A percentile compares a stretch with the other conserved stretches of the same genome.
Evolutionary conservation across 768 basidiomycete genomes (phyloP).

Genomic region (Sarcodon sp.): DNA sequence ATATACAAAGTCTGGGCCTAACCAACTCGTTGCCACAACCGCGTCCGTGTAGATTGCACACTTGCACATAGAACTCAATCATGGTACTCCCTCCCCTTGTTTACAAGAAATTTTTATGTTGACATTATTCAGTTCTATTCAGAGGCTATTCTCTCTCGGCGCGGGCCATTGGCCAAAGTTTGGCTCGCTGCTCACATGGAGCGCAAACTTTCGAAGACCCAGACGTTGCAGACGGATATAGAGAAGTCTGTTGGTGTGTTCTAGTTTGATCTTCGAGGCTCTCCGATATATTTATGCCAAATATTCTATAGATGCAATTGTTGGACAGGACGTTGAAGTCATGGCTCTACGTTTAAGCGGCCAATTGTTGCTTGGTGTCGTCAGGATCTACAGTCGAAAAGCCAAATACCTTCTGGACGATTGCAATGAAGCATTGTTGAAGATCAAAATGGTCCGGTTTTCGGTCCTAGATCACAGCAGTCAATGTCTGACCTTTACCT

Average conservation of each 20-base stretch:
- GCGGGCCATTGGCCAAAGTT: conserved; percentile 90
- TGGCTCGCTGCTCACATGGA: conserved; percentile 99
- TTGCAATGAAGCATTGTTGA: conserved; percentile 90
- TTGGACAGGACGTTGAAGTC: conserved; percentile 83
- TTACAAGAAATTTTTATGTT: neutral
- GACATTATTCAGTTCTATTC: conserved; percentile 60
- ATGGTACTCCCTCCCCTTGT: conserved; percentile 3
- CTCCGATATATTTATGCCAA: neutral
- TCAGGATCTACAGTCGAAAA: conserved; percentile 94
- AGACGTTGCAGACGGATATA: conserved; percentile 91
- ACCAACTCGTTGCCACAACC: neutral
- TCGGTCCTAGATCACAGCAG: neutral
- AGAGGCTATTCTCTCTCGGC: conserved; percentile 85
- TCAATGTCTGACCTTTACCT: neutral
- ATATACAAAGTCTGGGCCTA: conserved; percentile 1
- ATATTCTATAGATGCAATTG: conserved; percentile 59
- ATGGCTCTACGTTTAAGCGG: conserved; percentile 97
- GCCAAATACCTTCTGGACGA: conserved; percentile 97
- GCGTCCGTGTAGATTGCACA: neutral
- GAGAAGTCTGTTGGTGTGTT: conserved; percentile 80
- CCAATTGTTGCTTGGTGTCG: conserved; percentile 91
- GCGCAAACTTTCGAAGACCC: conserved; percentile 91
- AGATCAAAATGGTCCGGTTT: conserved; percentile 77
- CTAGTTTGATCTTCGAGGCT: neutral
- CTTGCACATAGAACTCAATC: neutral